phyloP scores from a whole-genome alignment of 164 flowering plant genomes.

The Nelumbo lutea region DNA sequence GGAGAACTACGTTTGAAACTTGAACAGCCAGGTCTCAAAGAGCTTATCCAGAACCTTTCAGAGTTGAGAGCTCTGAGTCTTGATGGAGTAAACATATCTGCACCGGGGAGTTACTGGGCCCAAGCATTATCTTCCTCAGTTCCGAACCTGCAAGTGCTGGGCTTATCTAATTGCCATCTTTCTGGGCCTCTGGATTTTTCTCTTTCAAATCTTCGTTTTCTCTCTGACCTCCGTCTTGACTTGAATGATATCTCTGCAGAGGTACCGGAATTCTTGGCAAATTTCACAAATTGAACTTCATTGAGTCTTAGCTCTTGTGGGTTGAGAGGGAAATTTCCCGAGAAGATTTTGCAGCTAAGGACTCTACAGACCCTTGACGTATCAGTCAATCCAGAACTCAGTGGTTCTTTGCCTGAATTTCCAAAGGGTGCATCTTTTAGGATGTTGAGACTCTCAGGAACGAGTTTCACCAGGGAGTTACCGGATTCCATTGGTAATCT shows the following conservation, averaged over 20 bases:
- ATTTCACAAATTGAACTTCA: conserved; percentile 24
- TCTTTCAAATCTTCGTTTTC: conserved; percentile 13
- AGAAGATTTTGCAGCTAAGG: conserved; percentile 20
- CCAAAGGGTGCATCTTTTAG: conserved; percentile 17
- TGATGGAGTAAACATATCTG: conserved; percentile 32
- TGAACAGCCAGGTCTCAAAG: conserved; percentile 18
- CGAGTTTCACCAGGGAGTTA: conserved; percentile 12
- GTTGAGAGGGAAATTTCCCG: conserved; percentile 32
- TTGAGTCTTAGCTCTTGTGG: conserved; percentile 23
- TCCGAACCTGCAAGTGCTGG: conserved; percentile 25
- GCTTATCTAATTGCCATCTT: conserved; percentile 24
- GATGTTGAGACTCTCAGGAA: conserved; percentile 17
- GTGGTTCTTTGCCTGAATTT: conserved; percentile 26
- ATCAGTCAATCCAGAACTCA: conserved; percentile 15
- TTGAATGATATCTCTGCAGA: conserved; percentile 22
- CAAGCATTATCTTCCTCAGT: conserved; percentile 24
- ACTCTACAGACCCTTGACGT: conserved; percentile 22
- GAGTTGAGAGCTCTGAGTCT: conserved; percentile 27
- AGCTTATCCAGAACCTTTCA: conserved; percentile 19
- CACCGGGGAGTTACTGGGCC: conserved; percentile 24
- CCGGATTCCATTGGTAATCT: too few relatives aligned
- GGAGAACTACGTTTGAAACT: conserved; percentile 9
- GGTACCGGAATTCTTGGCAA: conserved; percentile 30
- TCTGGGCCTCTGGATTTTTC: conserved; percentile 25
- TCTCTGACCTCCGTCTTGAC: conserved; percentile 21